These are phyloP conservation scores for Fusarium tupiense DNA, from an alignment of 2,329 filamentous ascomycete genomes.

Conservation along the genomic window DNA sequence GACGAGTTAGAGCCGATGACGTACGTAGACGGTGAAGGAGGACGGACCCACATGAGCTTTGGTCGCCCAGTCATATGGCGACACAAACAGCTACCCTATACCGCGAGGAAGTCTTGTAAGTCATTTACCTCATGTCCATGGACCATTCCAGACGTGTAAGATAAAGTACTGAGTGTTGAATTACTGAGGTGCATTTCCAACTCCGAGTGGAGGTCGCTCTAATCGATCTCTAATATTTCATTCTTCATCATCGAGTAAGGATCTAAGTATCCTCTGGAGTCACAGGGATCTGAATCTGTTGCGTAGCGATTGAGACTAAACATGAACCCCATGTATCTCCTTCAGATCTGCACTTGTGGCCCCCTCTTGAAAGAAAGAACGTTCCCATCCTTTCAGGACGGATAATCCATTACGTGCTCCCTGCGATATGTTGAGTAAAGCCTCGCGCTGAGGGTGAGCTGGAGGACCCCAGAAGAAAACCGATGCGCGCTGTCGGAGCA, in stretches of 20 bases:
- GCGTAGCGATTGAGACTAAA: too few relatives aligned
- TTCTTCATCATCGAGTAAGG: neutral
- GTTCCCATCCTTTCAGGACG: neutral
- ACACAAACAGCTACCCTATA: neutral
- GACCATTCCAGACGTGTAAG: neutral
- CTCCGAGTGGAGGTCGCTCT: neutral
- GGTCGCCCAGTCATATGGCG: slow-evolving; percentile 7
- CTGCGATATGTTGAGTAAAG: neutral
- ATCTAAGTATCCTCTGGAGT: neutral
- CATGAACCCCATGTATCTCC: neutral
- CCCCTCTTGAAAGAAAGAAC: neutral
- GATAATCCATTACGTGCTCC: too few relatives aligned
- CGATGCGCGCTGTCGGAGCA: neutral
- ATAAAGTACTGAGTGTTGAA: too few relatives aligned
- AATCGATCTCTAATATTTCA: neutral
- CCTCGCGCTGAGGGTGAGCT: neutral
- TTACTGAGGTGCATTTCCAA: neutral
- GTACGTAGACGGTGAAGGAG: slow-evolving; percentile 13
- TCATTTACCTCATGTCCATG: neutral
- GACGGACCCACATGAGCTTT: slow-evolving; percentile 25
- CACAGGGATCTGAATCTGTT: neutral
- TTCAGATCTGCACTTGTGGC: neutral
- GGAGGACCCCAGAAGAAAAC: neutral
- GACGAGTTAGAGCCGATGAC: slow-evolving; percentile 27
- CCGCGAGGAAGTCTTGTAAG: neutral